These are phyloP conservation scores for Ustilago tritici DNA, from an alignment of 1,284 basidiomycete genomes.

Conservation along the genomic window DNA sequence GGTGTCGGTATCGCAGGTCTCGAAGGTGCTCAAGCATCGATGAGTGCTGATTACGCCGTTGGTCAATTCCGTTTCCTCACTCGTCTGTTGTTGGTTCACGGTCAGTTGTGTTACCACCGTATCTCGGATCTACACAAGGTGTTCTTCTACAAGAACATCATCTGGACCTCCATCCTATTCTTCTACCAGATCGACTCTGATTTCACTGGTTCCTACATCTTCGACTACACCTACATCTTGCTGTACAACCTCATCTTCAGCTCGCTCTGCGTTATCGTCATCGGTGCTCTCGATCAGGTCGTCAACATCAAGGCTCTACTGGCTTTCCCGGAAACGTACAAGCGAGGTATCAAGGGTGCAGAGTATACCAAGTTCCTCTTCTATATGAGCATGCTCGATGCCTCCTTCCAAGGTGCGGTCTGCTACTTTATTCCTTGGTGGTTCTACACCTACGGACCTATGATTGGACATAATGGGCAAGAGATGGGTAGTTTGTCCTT, in stretches of 20 bases:
- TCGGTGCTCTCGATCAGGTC: conserved; percentile 98
- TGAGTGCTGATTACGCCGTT: conserved; percentile 98
- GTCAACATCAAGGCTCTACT: conserved; percentile 88
- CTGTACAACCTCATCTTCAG: conserved; percentile 91
- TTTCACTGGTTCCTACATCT: conserved; percentile 94
- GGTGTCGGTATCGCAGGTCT: conserved; percentile 93
- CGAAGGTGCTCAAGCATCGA: conserved; percentile 96
- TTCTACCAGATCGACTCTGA: conserved; percentile 91
- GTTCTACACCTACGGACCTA: conserved; percentile 75
- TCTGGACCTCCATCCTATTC: conserved; percentile 84
- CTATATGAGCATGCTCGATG: conserved; percentile 94
- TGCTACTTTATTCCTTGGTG: conserved; percentile 91
- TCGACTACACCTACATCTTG: conserved; percentile 79
- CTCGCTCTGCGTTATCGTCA: conserved; percentile 87
- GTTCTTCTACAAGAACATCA: conserved; percentile 88
- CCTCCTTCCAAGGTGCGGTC: conserved; percentile 89
- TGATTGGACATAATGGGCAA: conserved; percentile 48
- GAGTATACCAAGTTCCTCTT: conserved; percentile 93
- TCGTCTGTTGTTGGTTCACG: conserved; percentile 91
- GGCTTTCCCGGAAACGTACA: conserved; percentile 92
- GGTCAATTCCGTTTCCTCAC: conserved; percentile 94
- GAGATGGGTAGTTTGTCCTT: conserved; percentile 77
- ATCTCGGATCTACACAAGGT: conserved; percentile 78
- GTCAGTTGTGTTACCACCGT: conserved; percentile 94
- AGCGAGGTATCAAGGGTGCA: conserved; percentile 88